Evolutionary conservation across 768 basidiomycete genomes (phyloP).

Genomic region (Termitomyces heimii): DNA sequence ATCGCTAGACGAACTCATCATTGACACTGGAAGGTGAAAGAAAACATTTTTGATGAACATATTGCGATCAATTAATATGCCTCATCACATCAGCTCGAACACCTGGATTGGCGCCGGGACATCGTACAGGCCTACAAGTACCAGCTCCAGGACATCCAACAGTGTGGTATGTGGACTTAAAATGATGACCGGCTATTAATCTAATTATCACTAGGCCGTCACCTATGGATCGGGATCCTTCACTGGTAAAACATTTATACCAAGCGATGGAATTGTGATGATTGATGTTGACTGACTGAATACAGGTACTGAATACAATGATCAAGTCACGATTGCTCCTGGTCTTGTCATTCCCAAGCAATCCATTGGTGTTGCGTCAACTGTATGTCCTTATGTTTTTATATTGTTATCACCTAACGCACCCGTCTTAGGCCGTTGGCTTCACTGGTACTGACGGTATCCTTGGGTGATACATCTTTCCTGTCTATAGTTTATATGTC

Average conservation of each 20-base stretch:
- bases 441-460: conserved; percentile 56
- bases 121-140: conserved; percentile 45
- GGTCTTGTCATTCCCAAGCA: conserved; percentile 47
- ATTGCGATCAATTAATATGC: not conserved
- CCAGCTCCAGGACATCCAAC: conserved; percentile 39
- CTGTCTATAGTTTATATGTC: not conserved
- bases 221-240: conserved; percentile 58
- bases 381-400: conserved; percentile 7
- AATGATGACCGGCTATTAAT: not conserved
- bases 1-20: conserved; percentile 39
- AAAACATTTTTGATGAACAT: not conserved
- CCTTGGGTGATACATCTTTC: conserved; percentile 39
- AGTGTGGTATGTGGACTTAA: conserved; percentile 35
- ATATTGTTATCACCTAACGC: not conserved
- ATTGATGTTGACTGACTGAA: not conserved
- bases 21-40: conserved; percentile 52
- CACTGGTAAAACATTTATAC: conserved; percentile 30
- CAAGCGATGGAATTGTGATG: not conserved
- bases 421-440: conserved; percentile 25
- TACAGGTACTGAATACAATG: conserved; percentile 39
- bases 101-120: conserved; percentile 59
- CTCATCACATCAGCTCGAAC: conserved; percentile 44
- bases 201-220: conserved; percentile 31
- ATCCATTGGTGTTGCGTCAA: conserved; percentile 60
- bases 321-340: conserved; percentile 45